Conservation (phyloP, 768 basidiomycete species). For the Rubroboletus satanas region DNA sequence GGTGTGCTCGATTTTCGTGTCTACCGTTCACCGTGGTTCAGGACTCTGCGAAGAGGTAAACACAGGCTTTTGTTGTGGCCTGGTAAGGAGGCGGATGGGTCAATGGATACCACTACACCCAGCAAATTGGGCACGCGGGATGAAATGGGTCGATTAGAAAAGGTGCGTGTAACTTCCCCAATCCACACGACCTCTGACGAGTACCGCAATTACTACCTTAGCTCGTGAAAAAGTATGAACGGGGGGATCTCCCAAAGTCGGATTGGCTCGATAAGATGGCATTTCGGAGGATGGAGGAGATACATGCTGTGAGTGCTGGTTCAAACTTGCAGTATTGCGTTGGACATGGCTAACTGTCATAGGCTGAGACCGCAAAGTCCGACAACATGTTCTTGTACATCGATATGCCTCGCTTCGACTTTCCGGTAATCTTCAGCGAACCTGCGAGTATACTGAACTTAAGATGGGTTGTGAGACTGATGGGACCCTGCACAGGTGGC, state of each 20-base stretch:
- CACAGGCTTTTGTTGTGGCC: slow-evolving; percentile 85
- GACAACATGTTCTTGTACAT: slow-evolving; percentile 95
- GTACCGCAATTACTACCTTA: slow-evolving; percentile 21
- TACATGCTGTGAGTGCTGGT: slow-evolving; percentile 68
- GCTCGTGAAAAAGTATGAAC: slow-evolving; percentile 94
- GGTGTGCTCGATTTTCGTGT: not conserved
- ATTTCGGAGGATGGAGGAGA: slow-evolving; percentile 92
- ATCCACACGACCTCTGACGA: not conserved
- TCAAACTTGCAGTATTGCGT: not conserved
- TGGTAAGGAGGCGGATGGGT: slow-evolving; percentile 81
- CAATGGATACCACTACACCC: slow-evolving; percentile 75
- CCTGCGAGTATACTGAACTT: slow-evolving; percentile 45
- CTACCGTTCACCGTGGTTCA: slow-evolving; percentile 26
- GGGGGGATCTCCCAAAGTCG: slow-evolving; percentile 88
- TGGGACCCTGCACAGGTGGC: slow-evolving; percentile 34
- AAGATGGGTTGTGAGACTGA: not conserved
- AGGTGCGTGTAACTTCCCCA: slow-evolving; percentile 44
- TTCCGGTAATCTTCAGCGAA: slow-evolving; percentile 94
- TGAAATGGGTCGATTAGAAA: slow-evolving; percentile 94
- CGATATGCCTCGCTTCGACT: slow-evolving; percentile 94
- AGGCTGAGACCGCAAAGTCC: slow-evolving; percentile 91
- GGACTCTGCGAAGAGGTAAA: slow-evolving; percentile 88
- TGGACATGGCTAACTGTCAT: not conserved
- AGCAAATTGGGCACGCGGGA: slow-evolving; percentile 80
- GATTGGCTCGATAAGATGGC: slow-evolving; percentile 95